Evolutionary conservation across 352 stramenopile species (phyloP).

Genomic region (Pythium apleroticum): DNA sequence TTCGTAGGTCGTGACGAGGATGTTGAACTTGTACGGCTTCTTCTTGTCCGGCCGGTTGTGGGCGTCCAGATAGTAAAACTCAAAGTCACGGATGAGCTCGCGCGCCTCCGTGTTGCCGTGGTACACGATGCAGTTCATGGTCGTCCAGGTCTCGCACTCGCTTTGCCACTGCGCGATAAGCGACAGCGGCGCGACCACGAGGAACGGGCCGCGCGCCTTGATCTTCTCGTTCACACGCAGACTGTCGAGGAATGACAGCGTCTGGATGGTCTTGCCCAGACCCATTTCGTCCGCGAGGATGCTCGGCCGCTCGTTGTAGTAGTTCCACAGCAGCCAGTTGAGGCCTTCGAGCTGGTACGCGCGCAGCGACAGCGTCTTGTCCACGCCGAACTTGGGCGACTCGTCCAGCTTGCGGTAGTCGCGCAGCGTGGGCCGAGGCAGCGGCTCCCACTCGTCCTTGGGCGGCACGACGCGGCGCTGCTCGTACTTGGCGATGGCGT

Average conservation of each 20-base stretch:
- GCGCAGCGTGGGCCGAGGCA: slow-evolving; percentile 66
- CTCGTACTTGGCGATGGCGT: slow-evolving; percentile 75
- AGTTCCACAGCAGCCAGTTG: slow-evolving; percentile 91
- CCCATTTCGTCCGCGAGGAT: slow-evolving; percentile 92
- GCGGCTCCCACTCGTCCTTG: slow-evolving; percentile 54
- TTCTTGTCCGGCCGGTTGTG: slow-evolving; percentile 76
- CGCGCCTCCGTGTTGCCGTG: slow-evolving; percentile 94
- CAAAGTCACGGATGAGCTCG: slow-evolving; percentile 93
- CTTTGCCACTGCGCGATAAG: slow-evolving; percentile 99
- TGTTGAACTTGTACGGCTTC: slow-evolving; percentile 88
- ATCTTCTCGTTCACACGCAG: slow-evolving; percentile 91
- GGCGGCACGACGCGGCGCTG: slow-evolving; percentile 54
- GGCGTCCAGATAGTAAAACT: slow-evolving; percentile 91
- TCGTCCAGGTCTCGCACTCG: slow-evolving; percentile 98
- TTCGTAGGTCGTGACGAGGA: slow-evolving; percentile 91
- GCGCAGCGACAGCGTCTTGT: slow-evolving; percentile 70
- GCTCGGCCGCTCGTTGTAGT: slow-evolving; percentile 86
- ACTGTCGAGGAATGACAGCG: slow-evolving; percentile 93
- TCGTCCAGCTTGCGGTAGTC: slow-evolving; percentile 87
- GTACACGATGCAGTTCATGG: slow-evolving; percentile 99
- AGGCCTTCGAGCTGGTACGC: slow-evolving; percentile 87
- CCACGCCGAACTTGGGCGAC: slow-evolving; percentile 71
- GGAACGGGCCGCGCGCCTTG: slow-evolving; percentile 92
- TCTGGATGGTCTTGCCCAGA: slow-evolving; percentile 93
- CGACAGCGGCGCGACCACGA: slow-evolving; percentile 98